Conservation (phyloP, 2,329 filamentous ascomycete genomes). For the Aspergillus brasiliensis region DNA sequence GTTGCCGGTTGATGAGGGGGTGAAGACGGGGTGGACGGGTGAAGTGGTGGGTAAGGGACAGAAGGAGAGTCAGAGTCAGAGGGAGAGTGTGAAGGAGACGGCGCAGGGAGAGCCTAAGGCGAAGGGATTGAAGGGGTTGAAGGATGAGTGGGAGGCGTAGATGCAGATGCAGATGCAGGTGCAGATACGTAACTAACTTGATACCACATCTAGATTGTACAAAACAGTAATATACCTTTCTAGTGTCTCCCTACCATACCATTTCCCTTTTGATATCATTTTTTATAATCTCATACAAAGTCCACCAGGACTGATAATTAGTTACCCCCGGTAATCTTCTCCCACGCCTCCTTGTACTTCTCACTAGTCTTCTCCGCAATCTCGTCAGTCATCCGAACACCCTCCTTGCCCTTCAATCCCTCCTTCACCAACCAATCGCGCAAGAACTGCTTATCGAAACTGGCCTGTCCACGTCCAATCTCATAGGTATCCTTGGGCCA, state of each 20-base stretch:
- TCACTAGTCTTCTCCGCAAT: conserved; percentile 67
- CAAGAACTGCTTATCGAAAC: conserved; percentile 86
- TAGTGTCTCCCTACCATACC: not conserved
- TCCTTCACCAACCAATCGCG: conserved; percentile 77
- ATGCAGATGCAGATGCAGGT: not conserved
- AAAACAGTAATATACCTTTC: conserved; percentile 6
- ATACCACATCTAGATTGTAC: conserved; percentile 18
- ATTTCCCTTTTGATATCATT: not conserved
- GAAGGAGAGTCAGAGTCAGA: conserved; percentile 8
- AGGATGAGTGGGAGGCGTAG: conserved; percentile 37
- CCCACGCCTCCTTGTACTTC: conserved; percentile 76
- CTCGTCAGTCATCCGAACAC: conserved; percentile 71
- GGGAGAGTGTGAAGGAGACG: conserved; percentile 12
- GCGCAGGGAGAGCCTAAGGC: conserved; percentile 22
- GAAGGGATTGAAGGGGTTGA: conserved; percentile 39
- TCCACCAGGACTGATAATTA: conserved; percentile 24
- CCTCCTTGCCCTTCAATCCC: conserved; percentile 74
- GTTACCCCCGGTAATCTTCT: conserved; percentile 64
- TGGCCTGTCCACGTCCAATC: conserved; percentile 73
- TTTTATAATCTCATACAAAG: not conserved
- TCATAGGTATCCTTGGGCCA: conserved; percentile 77
- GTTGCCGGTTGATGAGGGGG: conserved; percentile 39
- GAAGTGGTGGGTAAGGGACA: not conserved
- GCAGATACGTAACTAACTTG: conserved; percentile 2
- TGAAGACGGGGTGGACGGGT: conserved; percentile 30